Conservation (phyloP, 2,329 filamentous ascomycete genomes). For the Zymoseptoria brevis region DNA sequence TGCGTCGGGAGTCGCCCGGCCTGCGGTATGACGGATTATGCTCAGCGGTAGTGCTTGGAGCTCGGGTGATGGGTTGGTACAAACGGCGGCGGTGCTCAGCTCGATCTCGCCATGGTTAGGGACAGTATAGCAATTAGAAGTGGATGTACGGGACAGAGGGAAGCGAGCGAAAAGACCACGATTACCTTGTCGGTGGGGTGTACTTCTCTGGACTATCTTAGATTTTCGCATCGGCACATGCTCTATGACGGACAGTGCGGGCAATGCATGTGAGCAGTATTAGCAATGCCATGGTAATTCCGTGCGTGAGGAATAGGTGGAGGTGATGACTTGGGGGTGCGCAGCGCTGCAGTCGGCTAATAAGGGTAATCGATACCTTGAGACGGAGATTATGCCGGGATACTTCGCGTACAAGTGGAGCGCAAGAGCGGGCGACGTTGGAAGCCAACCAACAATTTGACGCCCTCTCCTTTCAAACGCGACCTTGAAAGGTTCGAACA, state of each 20-base stretch:
- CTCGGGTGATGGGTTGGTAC: not conserved
- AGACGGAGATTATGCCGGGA: not conserved
- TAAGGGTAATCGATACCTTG: no score
- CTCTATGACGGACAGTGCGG: not conserved
- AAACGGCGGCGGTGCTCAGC: not conserved
- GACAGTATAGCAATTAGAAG: not conserved
- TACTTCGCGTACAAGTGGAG: not conserved
- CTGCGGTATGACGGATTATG: not conserved
- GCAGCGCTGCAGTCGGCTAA: not conserved
- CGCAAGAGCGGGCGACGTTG: not conserved
- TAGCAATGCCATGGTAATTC: not conserved
- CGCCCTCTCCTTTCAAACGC: not conserved
- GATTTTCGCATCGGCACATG: not conserved
- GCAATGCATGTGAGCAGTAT: not conserved
- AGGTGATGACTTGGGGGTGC: not conserved
- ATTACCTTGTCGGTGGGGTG: not conserved
- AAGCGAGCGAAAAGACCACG: not conserved
- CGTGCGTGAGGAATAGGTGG: not conserved
- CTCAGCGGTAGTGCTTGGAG: not conserved
- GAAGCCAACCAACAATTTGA: not conserved
- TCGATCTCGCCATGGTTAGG: not conserved
- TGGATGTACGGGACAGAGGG: not conserved
- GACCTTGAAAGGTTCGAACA: not conserved
- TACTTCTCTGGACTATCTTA: not conserved
- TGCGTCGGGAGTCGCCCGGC: conserved; percentile 16